These are phyloP conservation scores for Neolentinus lepideus DNA, from an alignment of 1,284 basidiomycete genomes.

Conservation along the genomic window DNA sequence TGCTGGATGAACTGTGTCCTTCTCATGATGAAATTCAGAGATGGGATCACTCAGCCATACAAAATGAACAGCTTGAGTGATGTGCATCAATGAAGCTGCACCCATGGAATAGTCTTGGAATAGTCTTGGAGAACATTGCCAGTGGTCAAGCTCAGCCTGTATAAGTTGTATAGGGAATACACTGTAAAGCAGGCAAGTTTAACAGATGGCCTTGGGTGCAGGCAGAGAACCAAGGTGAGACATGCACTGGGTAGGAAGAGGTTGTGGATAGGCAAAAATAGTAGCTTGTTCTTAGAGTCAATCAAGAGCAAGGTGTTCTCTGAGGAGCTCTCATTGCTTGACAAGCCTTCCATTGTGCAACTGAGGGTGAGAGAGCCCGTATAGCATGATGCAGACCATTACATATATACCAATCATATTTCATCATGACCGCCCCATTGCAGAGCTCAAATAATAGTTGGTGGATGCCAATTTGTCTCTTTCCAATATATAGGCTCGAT, in stretches of 20 bases:
- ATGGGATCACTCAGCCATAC: conserved; percentile 11
- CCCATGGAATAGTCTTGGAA: conserved; percentile 8
- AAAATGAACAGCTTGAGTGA: conserved; percentile 12
- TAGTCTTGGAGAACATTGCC: conserved; percentile 7
- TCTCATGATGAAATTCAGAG: conserved; percentile 10
- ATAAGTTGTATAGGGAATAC: neutral
- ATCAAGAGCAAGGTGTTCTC: neutral
- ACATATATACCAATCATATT: too few species aligned
- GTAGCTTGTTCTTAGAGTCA: neutral
- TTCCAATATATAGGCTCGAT: too few species aligned
- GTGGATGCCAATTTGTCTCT: too few species aligned
- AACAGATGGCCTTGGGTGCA: neutral
- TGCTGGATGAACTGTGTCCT: conserved; percentile 7
- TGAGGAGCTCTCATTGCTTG: neutral
- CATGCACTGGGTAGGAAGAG: neutral
- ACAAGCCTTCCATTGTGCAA: neutral
- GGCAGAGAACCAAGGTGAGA: neutral
- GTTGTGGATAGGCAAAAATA: neutral
- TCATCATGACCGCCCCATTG: too few species aligned
- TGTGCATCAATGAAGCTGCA: conserved; percentile 7
- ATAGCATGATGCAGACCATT: too few species aligned
- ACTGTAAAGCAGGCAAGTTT: neutral
- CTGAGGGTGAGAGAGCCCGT: too few species aligned
- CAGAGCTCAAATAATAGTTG: too few species aligned
- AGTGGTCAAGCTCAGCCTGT: conserved; percentile 2